Evolutionary conservation across 306 rosid genomes (phyloP).

Genomic region (Carpinus fangiana): DNA sequence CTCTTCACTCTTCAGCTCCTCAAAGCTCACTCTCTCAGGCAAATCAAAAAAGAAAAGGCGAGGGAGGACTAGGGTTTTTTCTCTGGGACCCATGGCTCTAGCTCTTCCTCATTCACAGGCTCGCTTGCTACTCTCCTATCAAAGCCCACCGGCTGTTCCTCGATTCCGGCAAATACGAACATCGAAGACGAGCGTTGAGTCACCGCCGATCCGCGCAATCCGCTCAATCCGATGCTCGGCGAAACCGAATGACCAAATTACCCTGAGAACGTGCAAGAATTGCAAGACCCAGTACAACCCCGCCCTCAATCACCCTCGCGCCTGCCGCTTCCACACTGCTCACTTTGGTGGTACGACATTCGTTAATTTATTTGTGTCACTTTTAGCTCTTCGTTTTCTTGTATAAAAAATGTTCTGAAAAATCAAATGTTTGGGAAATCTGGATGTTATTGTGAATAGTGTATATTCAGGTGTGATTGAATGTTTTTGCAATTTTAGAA

Average conservation of each 20-base stretch:
- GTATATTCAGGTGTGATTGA: background rate
- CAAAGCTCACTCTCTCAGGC: no score
- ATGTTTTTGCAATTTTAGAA: background rate
- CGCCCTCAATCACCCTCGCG: slow-evolving; percentile 63
- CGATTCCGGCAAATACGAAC: slow-evolving; percentile 23
- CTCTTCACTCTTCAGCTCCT: no score
- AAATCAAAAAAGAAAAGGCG: background rate
- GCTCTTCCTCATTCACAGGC: slow-evolving; percentile 34
- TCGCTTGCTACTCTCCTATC: slow-evolving; percentile 24
- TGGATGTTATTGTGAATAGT: background rate
- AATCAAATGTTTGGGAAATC: no score
- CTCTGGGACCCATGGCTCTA: slow-evolving; percentile 22
- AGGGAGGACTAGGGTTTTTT: background rate
- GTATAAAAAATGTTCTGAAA: background rate
- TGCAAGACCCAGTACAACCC: slow-evolving; percentile 85
- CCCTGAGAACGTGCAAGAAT: slow-evolving; percentile 76
- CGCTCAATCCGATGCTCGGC: slow-evolving; percentile 49
- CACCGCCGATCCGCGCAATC: slow-evolving; percentile 22
- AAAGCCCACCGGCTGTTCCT: slow-evolving; percentile 12
- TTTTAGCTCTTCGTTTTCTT: background rate
- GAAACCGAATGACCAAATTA: slow-evolving; percentile 30
- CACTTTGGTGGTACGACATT: slow-evolving; percentile 76
- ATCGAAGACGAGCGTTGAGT: slow-evolving; percentile 17
- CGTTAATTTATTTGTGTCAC: background rate
- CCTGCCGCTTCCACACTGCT: slow-evolving; percentile 88